Conservation (phyloP, 106 monocot genomes). For the Acorus gramineus region DNA sequence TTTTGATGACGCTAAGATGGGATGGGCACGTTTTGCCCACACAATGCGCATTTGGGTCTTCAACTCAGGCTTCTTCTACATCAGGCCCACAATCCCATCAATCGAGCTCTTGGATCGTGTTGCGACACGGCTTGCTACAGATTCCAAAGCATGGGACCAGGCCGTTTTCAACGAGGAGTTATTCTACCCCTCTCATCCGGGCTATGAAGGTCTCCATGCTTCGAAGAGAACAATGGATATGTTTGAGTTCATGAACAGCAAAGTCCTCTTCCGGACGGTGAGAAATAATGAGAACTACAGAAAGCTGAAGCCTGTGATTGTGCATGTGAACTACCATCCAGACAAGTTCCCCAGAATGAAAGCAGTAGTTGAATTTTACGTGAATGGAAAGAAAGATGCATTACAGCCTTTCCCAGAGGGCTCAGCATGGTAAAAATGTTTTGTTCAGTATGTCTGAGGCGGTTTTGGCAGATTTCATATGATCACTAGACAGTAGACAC, state of each 20-base stretch:
- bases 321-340: constrained; percentile 79
- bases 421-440: constrained; percentile 24
- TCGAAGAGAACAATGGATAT: constrained; percentile 89
- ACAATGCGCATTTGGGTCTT: constrained; percentile 97
- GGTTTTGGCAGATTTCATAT: too few species aligned
- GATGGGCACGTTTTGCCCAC: constrained; percentile 88
- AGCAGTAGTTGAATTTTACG: constrained; percentile 83
- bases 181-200: constrained; percentile 69
- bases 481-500: neutral
- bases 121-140: constrained; percentile 35
- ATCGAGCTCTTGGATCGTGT: constrained; percentile 96
- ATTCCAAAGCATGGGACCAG: constrained; percentile 71
- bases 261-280: constrained; percentile 81
- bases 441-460: too few species aligned
- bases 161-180: constrained; percentile 98
- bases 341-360: constrained; percentile 74
- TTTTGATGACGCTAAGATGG: constrained; percentile 85
- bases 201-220: constrained; percentile 83
- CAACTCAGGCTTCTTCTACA: constrained; percentile 95
- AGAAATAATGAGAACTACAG: constrained; percentile 48
- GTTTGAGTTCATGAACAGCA: constrained; percentile 97
- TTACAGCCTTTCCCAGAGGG: constrained; percentile 70
- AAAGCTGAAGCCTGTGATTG: constrained; percentile 58
- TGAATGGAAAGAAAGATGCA: constrained; percentile 48
- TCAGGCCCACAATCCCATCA: constrained; percentile 73